Conservation (phyloP, 345 rosid species). For the Rhizophora mangle region DNA sequence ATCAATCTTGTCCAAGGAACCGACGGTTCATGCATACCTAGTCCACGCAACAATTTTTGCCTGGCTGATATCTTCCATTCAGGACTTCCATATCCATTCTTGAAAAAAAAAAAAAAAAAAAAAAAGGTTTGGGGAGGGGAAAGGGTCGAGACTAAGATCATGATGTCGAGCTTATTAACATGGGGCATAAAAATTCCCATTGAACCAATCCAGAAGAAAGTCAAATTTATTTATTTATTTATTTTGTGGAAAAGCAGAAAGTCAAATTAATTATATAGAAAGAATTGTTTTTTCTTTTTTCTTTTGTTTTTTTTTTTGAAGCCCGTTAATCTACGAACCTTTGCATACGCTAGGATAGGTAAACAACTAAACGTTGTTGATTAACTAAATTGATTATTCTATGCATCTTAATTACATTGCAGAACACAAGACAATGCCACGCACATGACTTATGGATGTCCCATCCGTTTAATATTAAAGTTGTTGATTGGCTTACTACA, state of each 20-base stretch:
- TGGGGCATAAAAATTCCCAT: slow-evolving; percentile 9
- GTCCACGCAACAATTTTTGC: no score
- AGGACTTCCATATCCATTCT: no score
- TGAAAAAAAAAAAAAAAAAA: no score
- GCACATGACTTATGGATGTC: slow-evolving; percentile 29
- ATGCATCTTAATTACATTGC: slow-evolving; percentile 15
- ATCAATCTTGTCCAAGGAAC: no score
- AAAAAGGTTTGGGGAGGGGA: no score
- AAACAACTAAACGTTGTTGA: no score
- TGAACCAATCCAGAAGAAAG: slow-evolving; percentile 20
- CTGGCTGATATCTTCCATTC: no score
- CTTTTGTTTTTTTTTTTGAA: neutral
- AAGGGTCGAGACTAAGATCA: slow-evolving; percentile 3
- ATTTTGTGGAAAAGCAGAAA: neutral
- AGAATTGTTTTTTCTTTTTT: neutral
- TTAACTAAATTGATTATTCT: neutral
- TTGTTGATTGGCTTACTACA: neutral
- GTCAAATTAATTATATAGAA: slow-evolving; percentile 19
- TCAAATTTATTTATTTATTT: no score
- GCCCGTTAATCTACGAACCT: slow-evolving; percentile 18
- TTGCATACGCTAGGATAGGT: no score
- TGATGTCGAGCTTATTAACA: slow-evolving; percentile 1
- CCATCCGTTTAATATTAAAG: neutral
- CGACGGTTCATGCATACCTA: no score
- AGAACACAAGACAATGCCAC: slow-evolving; percentile 32